Evolutionary conservation across 371 early-diverging fungal genomes (phyloP).

Genomic region (Rhizopus sp.): DNA sequence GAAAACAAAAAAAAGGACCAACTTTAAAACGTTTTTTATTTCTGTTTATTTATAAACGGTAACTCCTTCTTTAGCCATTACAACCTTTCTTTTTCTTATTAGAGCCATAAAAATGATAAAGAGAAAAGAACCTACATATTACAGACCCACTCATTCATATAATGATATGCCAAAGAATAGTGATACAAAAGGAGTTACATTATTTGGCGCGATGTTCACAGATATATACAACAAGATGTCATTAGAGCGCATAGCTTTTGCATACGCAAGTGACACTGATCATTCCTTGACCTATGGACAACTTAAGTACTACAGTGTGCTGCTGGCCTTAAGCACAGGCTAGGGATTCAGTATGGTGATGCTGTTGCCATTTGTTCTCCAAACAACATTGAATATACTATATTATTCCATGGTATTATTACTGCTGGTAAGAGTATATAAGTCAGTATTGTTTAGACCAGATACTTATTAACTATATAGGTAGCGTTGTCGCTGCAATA

Average conservation of each 20-base stretch:
- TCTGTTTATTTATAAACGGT: no score
- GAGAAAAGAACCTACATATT: no score
- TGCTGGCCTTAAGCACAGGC: slow-evolving; percentile 7
- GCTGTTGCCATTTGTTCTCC: slow-evolving; percentile 68
- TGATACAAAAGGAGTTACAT: not conserved
- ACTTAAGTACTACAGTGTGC: slow-evolving; percentile 6
- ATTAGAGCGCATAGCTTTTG: not conserved
- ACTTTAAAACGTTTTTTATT: no score
- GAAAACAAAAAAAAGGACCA: no score
- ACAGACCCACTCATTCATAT: no score
- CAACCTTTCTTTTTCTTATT: no score
- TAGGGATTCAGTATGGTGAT: slow-evolving; percentile 56
- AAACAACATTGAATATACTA: slow-evolving; percentile 39
- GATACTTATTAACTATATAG: slow-evolving; percentile 26
- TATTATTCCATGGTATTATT: slow-evolving; percentile 10
- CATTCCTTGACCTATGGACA: slow-evolving; percentile 5
- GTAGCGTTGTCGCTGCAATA: slow-evolving; percentile 62
- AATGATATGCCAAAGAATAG: no score
- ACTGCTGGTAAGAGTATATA: slow-evolving; percentile 20
- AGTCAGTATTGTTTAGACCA: not conserved
- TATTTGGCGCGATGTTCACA: not conserved
- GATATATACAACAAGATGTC: not conserved
- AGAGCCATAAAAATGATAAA: no score
- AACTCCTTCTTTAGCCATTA: no score
- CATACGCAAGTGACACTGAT: slow-evolving; percentile 1